phyloP scores from a whole-genome alignment of 805 yeast genomes.

The Nakazawaea holstii region DNA sequence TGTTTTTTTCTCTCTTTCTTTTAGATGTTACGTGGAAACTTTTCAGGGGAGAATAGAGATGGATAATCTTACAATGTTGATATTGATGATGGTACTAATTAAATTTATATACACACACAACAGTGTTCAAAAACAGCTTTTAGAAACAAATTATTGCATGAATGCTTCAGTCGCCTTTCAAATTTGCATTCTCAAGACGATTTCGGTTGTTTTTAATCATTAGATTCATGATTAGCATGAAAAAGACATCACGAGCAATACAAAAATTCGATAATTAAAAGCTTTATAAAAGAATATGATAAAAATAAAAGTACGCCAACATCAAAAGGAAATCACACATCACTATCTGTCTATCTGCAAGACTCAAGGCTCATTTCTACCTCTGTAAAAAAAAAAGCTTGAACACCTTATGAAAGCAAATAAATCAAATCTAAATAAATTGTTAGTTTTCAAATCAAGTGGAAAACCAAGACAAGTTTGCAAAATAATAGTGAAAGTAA shows the following conservation, averaged over 20 bases:
- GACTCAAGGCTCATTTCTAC: neutral
- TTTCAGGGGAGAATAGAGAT: neutral
- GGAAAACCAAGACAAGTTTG: neutral
- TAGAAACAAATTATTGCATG: neutral
- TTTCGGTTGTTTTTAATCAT: conserved; percentile 35
- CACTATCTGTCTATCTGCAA: neutral
- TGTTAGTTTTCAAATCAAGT: neutral
- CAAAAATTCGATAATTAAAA: neutral
- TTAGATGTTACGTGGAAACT: neutral
- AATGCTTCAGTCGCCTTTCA: conserved; percentile 31
- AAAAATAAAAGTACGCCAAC: neutral
- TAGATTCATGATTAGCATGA: conserved; percentile 59
- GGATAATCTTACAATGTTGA: neutral
- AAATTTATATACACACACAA: too few species aligned
- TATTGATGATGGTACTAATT: neutral
- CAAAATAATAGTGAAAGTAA: neutral
- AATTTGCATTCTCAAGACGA: conserved; percentile 17
- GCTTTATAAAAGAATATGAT: neutral
- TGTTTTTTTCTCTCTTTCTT: neutral
- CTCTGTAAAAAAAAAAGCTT: conserved; percentile 2
- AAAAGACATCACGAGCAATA: conserved; percentile 41
- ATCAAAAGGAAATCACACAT: neutral
- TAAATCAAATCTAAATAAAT: neutral
- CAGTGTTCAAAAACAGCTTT: neutral
- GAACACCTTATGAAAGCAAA: neutral